Evolutionary conservation across 2,329 filamentous ascomycete genomes (phyloP).

Genomic region (Escovopsis sp.): DNA sequence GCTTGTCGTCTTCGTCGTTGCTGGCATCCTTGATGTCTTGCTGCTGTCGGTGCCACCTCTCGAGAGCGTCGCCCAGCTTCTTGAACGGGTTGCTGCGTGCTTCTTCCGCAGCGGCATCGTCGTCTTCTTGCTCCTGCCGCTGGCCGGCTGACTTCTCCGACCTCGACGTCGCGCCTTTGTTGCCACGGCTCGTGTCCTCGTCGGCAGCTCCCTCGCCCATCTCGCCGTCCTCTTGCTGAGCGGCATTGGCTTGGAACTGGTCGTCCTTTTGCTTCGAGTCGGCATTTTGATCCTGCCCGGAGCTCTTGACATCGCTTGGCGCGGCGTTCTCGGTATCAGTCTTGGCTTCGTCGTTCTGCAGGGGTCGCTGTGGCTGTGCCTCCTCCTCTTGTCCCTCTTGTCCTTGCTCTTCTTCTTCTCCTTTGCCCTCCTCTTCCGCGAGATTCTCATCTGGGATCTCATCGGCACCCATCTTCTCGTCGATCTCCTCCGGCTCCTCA

Average conservation of each 20-base stretch:
- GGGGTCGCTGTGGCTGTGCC: slow-evolving; percentile 22
- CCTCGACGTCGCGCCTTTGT: slow-evolving; percentile 40
- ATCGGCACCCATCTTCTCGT: slow-evolving; percentile 23
- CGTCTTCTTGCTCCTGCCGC: slow-evolving; percentile 26
- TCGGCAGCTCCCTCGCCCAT: slow-evolving; percentile 50
- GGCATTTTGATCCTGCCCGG: slow-evolving; percentile 50
- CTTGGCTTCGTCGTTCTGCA: slow-evolving; percentile 30
- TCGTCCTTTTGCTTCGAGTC: slow-evolving; percentile 48
- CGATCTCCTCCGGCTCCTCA: slow-evolving; percentile 32
- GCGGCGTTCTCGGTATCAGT: slow-evolving; percentile 46
- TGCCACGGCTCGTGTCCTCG: slow-evolving; percentile 45
- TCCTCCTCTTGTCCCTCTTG: slow-evolving; percentile 36
- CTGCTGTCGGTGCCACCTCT: slow-evolving; percentile 83
- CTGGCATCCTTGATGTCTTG: slow-evolving; percentile 54
- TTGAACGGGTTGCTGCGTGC: slow-evolving; percentile 61
- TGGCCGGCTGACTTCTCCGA: slow-evolving; percentile 30
- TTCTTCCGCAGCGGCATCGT: slow-evolving; percentile 29
- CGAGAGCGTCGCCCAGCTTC: slow-evolving; percentile 82
- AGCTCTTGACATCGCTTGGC: slow-evolving; percentile 46
- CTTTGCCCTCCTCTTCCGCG: slow-evolving; percentile 30
- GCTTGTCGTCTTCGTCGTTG: slow-evolving; percentile 27
- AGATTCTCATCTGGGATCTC: slow-evolving; percentile 32
- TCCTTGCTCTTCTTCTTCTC: slow-evolving; percentile 30
- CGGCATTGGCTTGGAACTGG: slow-evolving; percentile 40
- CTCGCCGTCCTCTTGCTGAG: slow-evolving; percentile 51